Evolutionary conservation across 257 asterid genomes (phyloP).

Genomic region (Fraxinus excelsior): DNA sequence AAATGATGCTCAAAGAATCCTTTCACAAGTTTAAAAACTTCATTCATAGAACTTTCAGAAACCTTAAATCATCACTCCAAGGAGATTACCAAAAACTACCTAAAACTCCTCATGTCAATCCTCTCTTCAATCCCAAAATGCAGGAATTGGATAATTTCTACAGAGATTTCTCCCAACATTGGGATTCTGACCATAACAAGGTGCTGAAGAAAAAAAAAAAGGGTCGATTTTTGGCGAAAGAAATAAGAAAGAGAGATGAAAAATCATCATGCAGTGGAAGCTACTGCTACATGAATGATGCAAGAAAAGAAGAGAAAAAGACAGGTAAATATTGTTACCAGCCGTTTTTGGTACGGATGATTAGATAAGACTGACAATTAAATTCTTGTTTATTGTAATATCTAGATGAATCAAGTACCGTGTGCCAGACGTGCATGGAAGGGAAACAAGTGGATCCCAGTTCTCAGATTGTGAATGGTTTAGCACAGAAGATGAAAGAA

Average conservation of each 20-base stretch:
- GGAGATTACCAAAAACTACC: constrained; percentile 48
- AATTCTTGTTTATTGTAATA: not conserved
- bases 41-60: constrained; percentile 42
- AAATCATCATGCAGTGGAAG: constrained; percentile 25
- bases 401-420: not conserved
- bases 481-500: constrained; percentile 63
- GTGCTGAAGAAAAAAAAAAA: constrained; percentile 25
- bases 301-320: constrained; percentile 38
- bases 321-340: constrained; percentile 5
- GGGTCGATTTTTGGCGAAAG: constrained; percentile 21
- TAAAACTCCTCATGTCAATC: constrained; percentile 30
- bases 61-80: constrained; percentile 46
- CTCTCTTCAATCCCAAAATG: constrained; percentile 31
- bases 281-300: constrained; percentile 29
- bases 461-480: constrained; percentile 31
- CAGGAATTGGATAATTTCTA: constrained; percentile 47
- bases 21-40: constrained; percentile 50
- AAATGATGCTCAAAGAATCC: constrained; percentile 54
- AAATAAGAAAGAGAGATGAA: constrained; percentile 32
- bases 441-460: constrained; percentile 28
- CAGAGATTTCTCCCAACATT: constrained; percentile 39
- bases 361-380: not conserved
- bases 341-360: too few species aligned
- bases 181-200: constrained; percentile 1
- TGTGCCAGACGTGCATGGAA: not conserved